Conservation (phyloP, 495 filamentous ascomycete genomes). For the Xylaria intraflava region DNA sequence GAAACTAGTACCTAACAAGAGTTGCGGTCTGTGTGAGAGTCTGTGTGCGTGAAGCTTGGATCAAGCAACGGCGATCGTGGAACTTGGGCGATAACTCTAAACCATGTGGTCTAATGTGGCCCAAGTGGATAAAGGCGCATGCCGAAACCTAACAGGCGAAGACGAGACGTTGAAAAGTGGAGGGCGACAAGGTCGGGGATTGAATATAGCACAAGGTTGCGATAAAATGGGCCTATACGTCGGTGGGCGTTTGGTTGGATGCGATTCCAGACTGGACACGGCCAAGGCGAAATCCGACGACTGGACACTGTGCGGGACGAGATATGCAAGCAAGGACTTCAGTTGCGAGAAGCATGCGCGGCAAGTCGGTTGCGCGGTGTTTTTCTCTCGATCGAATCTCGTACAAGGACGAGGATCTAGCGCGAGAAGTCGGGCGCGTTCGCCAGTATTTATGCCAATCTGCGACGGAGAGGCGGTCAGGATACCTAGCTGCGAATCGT, state of each 20-base stretch:
- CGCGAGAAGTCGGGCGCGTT: no score
- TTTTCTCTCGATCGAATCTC: no score
- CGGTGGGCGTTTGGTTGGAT: no score
- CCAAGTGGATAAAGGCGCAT: not conserved
- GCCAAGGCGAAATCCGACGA: not conserved
- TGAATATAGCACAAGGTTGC: no score
- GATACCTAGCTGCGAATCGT: no score
- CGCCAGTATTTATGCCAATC: not conserved
- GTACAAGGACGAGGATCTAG: no score
- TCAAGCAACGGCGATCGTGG: constrained; percentile 1
- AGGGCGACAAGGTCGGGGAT: not conserved
- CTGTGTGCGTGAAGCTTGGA: not conserved
- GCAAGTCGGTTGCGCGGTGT: no score
- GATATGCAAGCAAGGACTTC: no score
- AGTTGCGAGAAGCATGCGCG: no score
- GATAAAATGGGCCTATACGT: no score
- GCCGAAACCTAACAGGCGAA: not conserved
- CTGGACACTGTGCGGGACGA: not conserved
- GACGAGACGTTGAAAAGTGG: not conserved
- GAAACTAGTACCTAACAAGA: not conserved
- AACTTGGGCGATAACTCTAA: not conserved
- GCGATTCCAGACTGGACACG: not conserved
- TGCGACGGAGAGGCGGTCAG: constrained; percentile 6
- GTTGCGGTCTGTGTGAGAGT: constrained; percentile 6
- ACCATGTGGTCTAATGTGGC: not conserved